phyloP scores from a whole-genome alignment of 164 flowering plant genomes.

The Macadamia tetraphylla region DNA sequence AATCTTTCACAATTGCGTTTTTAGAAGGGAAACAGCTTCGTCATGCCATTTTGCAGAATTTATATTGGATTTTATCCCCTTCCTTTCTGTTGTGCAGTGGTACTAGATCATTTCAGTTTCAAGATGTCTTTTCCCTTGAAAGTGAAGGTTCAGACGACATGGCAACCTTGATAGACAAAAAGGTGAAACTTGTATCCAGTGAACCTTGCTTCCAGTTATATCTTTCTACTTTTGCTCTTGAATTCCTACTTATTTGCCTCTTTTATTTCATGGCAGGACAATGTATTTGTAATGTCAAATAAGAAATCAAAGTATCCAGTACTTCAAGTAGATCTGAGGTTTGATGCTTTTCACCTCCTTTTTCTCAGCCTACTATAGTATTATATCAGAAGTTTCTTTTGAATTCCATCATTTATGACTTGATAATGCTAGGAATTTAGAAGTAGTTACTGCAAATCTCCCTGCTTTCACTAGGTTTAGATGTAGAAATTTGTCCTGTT shows the following conservation, averaged over 20 bases:
- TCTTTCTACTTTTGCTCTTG: not conserved
- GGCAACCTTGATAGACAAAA: conserved; percentile 79
- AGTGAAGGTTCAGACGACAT: conserved; percentile 74
- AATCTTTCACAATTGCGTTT: not conserved
- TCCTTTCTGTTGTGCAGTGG: conserved; percentile 44
- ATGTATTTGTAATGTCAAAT: conserved; percentile 94
- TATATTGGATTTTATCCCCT: not conserved
- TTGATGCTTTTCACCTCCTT: conserved; percentile 3
- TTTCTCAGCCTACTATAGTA: not conserved
- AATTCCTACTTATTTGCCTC: conserved; percentile 6
- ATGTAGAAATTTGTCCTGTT: too few relatives aligned
- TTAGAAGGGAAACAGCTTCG: not conserved
- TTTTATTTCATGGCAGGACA: conserved; percentile 52
- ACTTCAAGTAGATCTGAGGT: conserved; percentile 97
- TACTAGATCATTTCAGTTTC: conserved; percentile 73
- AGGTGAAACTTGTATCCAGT: conserved; percentile 33
- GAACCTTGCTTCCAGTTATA: not conserved
- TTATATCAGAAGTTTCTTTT: not conserved
- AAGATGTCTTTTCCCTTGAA: conserved; percentile 75
- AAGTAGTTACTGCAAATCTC: too few relatives aligned
- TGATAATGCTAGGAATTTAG: not conserved
- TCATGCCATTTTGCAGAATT: not conserved
- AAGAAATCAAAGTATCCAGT: conserved; percentile 93
- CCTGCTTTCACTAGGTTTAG: too few relatives aligned
- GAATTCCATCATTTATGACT: too few relatives aligned